A percentile compares a stretch with the other conserved stretches of the same genome.
phyloP scores from a whole-genome alignment of 371 early-diverging fungal genomes.

The Nosema muscidifuracis region DNA sequence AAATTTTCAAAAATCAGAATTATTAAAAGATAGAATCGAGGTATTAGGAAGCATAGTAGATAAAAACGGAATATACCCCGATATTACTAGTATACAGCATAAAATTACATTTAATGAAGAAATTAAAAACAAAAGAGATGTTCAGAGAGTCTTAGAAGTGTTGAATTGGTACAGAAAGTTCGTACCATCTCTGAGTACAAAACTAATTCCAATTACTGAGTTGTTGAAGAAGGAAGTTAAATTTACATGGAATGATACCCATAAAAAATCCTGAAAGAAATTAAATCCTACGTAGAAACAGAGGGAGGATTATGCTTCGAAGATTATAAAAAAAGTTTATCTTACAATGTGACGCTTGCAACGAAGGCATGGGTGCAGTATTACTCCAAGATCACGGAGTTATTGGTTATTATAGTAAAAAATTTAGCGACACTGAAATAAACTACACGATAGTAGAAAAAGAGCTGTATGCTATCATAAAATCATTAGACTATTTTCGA shows the following conservation, averaged over 20 bases:
- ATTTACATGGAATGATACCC: too few relatives aligned
- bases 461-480: slow-evolving; percentile 60
- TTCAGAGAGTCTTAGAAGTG: too few relatives aligned
- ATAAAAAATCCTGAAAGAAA: too few relatives aligned
- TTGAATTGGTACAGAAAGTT: background rate
- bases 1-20: slow-evolving; percentile 16
- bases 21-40: background rate
- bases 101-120: background rate
- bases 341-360: slow-evolving; percentile 59
- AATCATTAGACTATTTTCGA: slow-evolving; percentile 45
- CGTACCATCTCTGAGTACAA: background rate
- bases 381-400: slow-evolving; percentile 58
- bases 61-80: background rate
- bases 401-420: slow-evolving; percentile 49
- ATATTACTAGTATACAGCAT: too few relatives aligned
- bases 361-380: slow-evolving; percentile 56
- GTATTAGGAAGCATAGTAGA: slow-evolving; percentile 18
- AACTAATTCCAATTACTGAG: background rate
- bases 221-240: background rate
- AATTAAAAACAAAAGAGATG: too few relatives aligned
- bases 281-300: slow-evolving; percentile 32
- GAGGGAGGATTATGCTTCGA: too few relatives aligned
- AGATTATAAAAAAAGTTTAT: slow-evolving; percentile 47
- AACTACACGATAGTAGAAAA: slow-evolving; percentile 43
- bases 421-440: slow-evolving; percentile 14